Base-by-base conservation (phyloP, 768 basidiomycete species). In the Podaxis sp. region DNA sequence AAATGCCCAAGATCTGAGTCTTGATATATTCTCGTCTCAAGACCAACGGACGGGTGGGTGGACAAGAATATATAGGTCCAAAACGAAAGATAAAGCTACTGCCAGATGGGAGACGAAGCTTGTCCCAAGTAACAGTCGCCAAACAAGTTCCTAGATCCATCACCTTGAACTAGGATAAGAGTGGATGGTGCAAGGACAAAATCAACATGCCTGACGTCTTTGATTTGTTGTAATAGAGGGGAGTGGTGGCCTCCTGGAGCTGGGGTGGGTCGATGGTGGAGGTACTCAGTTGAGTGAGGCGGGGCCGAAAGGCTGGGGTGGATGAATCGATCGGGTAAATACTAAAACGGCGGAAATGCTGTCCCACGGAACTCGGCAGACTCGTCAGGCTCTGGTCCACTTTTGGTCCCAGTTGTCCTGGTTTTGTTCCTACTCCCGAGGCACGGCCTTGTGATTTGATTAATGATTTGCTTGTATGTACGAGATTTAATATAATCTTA, bases 181-280 rank as follows among this genome's bases (percentile, higher is more conserved):
- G 38, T 24, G 15, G 22, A 46, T 19, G 13, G 26, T 33, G 12
- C 9, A 54, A 42, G 22, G 33, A 30, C 13, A 56, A 39, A 48
- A 55, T 38, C 26, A 40, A 54, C 61, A 62, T 62, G 61, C 53
- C 52, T 51, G n/a, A 22, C 38, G 17, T n/a, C 22, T 44, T 46
- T 46, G 24, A 15, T 11, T 44, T 22, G 33, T 39, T 5, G 15
- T 42, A 9, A 33, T 2, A 42, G 40, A n/a, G 15, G 19, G 44
- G 9, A 33, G 33, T 9, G 33, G 33, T 33, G 33, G 33, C 8
- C 9, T 8, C 33, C 33, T 33, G 33, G 33, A 33, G 33, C 33
- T 33, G 33, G 33, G 8, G 33, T 33, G 33, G 33, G 33, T 33
- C 33, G 33, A 8, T 46, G 8, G 44, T 46, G 19, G 44, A 19